Evolutionary conservation across 768 basidiomycete genomes (phyloP).

Genomic region (Tulasnella sp.): DNA sequence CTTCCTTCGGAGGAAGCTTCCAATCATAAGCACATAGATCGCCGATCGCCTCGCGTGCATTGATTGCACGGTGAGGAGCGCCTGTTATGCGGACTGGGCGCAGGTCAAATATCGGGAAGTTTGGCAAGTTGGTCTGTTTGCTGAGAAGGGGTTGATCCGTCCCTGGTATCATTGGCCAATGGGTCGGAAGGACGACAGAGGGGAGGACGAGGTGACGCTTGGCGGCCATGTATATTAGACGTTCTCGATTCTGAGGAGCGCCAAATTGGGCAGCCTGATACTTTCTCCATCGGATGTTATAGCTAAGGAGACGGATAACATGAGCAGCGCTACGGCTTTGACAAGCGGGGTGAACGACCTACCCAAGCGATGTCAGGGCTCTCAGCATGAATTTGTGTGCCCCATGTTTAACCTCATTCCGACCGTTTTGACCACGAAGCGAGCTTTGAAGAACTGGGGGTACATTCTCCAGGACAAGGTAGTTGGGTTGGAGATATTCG

Average conservation of each 20-base stretch:
- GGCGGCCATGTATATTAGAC: conserved; percentile 46
- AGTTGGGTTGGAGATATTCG: conserved; percentile 9
- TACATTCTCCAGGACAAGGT: conserved; percentile 10
- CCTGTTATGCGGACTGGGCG: conserved; percentile 20
- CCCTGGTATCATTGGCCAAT: background rate
- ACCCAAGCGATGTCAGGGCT: conserved; percentile 54
- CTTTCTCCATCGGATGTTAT: conserved; percentile 55
- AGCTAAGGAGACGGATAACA: conserved; percentile 31
- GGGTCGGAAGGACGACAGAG: background rate
- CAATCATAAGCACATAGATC: conserved; percentile 71
- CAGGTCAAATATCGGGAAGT: no score
- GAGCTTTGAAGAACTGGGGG: background rate
- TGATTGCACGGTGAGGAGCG: conserved; percentile 51
- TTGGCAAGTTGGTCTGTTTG: conserved; percentile 20
- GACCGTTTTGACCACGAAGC: background rate
- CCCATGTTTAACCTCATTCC: background rate
- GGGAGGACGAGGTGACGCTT: conserved; percentile 2
- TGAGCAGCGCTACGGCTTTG: background rate
- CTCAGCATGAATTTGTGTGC: conserved; percentile 34
- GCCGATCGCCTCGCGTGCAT: conserved; percentile 52
- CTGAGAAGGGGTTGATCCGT: background rate
- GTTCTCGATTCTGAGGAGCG: conserved; percentile 52
- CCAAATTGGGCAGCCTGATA: conserved; percentile 65
- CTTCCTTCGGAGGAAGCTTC: conserved; percentile 25
- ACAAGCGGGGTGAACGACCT: conserved; percentile 22